A percentile compares a stretch with the other conserved stretches of the same genome.
phyloP scores from a whole-genome alignment of 2,329 filamentous ascomycete species.

The Calonectria leucothoes region DNA sequence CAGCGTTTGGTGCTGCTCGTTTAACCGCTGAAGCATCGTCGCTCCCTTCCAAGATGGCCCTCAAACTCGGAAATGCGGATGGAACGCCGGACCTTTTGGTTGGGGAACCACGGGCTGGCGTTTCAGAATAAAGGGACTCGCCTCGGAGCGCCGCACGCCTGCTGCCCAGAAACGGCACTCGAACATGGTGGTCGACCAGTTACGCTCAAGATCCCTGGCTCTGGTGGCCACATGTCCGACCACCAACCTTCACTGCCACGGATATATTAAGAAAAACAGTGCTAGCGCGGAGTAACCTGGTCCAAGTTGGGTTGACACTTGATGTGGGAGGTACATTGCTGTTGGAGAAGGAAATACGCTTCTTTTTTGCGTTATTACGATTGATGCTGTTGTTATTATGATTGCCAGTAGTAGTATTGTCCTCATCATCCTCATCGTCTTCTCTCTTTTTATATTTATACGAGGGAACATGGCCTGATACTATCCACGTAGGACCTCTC shows the following conservation, averaged over 20 bases:
- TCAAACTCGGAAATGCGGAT: constrained; percentile 1
- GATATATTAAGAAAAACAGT: neutral
- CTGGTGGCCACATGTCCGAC: neutral
- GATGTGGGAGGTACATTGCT: neutral
- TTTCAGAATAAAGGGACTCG: constrained; percentile 6
- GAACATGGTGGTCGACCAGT: neutral
- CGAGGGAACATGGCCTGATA: neutral
- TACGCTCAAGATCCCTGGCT: neutral
- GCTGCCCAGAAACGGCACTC: neutral
- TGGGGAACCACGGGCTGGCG: neutral
- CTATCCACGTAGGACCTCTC: neutral
- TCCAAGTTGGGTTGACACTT: neutral
- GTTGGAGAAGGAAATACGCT: neutral
- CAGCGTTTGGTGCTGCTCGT: neutral
- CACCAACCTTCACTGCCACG: neutral
- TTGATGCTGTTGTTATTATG: neutral
- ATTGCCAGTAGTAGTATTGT: no score
- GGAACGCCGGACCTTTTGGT: neutral
- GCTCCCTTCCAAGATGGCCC: neutral
- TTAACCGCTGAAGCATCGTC: neutral
- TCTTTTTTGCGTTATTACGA: constrained; percentile 3
- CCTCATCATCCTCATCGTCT: neutral
- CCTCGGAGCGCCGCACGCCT: neutral
- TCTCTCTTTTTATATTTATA: neutral
- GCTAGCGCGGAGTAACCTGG: neutral